A percentile compares a stretch with the other conserved stretches of the same genome.
Evolutionary conservation across 2,329 filamentous ascomycete species (phyloP).

Genomic region (Botryotinia globosa): DNA sequence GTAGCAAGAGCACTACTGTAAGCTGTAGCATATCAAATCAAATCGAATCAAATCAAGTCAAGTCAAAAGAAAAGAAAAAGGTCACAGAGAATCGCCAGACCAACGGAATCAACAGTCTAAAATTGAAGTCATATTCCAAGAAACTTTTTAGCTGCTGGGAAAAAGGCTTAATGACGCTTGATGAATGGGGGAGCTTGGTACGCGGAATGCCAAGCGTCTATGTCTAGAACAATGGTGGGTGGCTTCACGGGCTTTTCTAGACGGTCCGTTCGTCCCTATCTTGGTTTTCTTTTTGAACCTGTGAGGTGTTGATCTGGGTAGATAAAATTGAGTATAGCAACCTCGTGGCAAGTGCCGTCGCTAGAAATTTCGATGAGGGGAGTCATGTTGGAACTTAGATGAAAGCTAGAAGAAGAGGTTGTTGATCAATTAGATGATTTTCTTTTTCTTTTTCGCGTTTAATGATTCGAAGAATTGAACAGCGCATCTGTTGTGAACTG

Average conservation of each 20-base stretch:
- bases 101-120: not conserved
- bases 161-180: not conserved
- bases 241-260: not conserved
- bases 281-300: not conserved
- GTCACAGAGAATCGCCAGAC: not conserved
- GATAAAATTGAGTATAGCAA: not conserved
- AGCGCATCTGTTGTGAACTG: not conserved
- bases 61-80: not conserved
- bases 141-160: not conserved
- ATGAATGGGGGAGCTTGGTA: not conserved
- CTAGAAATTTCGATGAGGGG: not conserved
- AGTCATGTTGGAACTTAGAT: not conserved
- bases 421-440: not conserved
- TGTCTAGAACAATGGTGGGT: slow-evolving; percentile 1
- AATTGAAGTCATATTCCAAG: not conserved
- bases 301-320: not conserved
- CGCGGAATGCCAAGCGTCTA: not conserved
- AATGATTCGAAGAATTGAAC: not conserved
- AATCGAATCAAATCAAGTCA: not conserved
- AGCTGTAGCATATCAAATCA: not conserved
- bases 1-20: not conserved
- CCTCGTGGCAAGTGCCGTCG: not conserved
- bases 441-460: not conserved
- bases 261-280: not conserved
- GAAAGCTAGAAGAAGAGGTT: not conserved